Percentiles rank a stretch among this genome's conserved stretches.
phyloP scores from a whole-genome alignment of 495 filamentous ascomycete genomes.

The Talaromyces borbonicus region DNA sequence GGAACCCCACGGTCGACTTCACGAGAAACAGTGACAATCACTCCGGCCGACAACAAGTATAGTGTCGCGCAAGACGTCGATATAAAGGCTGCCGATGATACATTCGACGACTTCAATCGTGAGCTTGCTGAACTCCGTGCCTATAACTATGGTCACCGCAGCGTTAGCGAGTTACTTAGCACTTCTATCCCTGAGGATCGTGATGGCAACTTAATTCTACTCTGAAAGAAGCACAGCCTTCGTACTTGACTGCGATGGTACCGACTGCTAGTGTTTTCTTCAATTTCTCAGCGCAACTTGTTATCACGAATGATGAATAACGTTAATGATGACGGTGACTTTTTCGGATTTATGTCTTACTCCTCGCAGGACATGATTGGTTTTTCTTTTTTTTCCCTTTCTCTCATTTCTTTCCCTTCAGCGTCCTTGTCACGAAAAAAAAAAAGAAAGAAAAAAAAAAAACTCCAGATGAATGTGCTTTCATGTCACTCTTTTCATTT shows the following conservation, averaged over 20 bases:
- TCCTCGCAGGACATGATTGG: neutral
- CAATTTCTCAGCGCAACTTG: neutral
- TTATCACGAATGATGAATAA: neutral
- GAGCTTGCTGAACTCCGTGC: neutral
- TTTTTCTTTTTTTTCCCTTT: constrained; percentile 4
- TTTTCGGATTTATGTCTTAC: constrained; percentile 3
- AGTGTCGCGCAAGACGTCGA: neutral
- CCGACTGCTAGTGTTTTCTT: neutral
- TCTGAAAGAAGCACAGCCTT: neutral
- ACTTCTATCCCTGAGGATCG: constrained; percentile 4
- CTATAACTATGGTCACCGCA: neutral
- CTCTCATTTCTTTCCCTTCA: constrained; percentile 5
- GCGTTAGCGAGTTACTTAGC: constrained; percentile 5
- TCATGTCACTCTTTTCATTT: constrained; percentile 8
- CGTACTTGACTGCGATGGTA: neutral
- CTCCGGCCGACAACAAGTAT: neutral
- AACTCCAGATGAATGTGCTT: neutral
- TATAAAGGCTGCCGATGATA: neutral
- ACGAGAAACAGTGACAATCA: neutral
- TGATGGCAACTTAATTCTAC: constrained; percentile 1
- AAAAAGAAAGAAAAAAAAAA: neutral
- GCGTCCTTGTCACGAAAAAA: neutral
- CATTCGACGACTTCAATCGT: neutral
- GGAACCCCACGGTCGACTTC: constrained; percentile 3
- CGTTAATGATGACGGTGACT: neutral